Evolutionary conservation across 1,284 basidiomycete species (phyloP), one percentile per base, ranked within the genome.

Genomic region (Irpex sp.): DNA sequence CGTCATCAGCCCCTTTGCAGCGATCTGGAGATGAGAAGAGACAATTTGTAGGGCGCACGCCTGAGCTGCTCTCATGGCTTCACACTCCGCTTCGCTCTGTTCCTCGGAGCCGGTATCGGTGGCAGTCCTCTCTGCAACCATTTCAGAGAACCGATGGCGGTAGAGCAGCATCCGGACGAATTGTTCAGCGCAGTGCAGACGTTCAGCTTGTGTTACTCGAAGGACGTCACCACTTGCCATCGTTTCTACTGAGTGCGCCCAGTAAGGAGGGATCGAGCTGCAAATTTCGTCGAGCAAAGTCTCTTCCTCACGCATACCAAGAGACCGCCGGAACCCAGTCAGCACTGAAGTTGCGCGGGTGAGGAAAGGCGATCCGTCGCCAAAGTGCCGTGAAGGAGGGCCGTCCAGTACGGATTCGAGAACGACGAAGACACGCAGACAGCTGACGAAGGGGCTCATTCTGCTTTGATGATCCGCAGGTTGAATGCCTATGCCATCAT

Each of bases 1-100:
- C 5, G 94, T 95, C 93, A 96, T 95, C 71, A 96, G 77, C 13
- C 93, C 93, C 72, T 93, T 91, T 73, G 88, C 87, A 26, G 92
- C 92, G 61, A 95, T 87, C 68, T 93, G 88, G 66, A 93, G 80
- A 75, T 96, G 90, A 36, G 92, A 86, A 48, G 88, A 85, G 64
- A 96, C 87, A 65, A 96, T 90, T 72, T 91, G 85, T 71, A 95
- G 76, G 5, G 93, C 93, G 63, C 84, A 86, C 48, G 80, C 79
- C 70, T 93, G 89, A 4, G 90, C 89, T 44, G 85, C 81, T 15
- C 84, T 76, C 80, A 92, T 85, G 4, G 88, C 88, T 61, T 88
- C 87, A 62, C 79, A 82, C 73, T 93, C 91, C 31, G 78, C 78
- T 54, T 91, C 88, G 37, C 79, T 77, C 67, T 84, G 84, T 56